These are phyloP conservation scores for Hypoxylon sp. DNA, from an alignment of 2,329 filamentous ascomycete species.

Conservation along the genomic window DNA sequence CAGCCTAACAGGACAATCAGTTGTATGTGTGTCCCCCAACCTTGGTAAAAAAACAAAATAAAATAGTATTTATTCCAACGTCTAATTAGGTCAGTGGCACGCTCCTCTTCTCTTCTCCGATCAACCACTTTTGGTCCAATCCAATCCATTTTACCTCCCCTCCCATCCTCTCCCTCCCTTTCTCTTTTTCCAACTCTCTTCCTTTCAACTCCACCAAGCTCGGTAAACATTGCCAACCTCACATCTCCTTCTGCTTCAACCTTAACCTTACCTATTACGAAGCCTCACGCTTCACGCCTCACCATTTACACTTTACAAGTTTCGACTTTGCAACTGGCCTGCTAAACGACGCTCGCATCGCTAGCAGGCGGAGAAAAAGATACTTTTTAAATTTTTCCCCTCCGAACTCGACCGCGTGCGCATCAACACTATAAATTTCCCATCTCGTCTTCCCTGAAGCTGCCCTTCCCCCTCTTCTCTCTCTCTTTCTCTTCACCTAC, in stretches of 20 bases:
- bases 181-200: background rate
- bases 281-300: background rate
- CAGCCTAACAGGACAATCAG: conserved; percentile 12
- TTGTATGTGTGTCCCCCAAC: conserved; percentile 5
- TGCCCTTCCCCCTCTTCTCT: background rate
- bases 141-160: conserved; percentile 6
- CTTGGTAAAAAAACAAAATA: no score
- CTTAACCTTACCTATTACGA: background rate
- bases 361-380: background rate
- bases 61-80: conserved; percentile 29
- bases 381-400: no score
- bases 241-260: no score
- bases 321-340: background rate
- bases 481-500: background rate
- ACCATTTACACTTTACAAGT: background rate
- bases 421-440: background rate
- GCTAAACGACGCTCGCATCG: background rate
- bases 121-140: conserved; percentile 23
- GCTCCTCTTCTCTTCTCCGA: conserved; percentile 23
- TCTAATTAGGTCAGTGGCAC: conserved; percentile 32
- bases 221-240: background rate
- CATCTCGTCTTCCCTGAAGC: background rate
- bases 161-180: background rate
- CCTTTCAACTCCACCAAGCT: background rate
- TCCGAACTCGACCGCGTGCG: background rate